These are phyloP conservation scores for Barbarea vulgaris DNA, from an alignment of 345 rosid genomes.

Conservation along the genomic window DNA sequence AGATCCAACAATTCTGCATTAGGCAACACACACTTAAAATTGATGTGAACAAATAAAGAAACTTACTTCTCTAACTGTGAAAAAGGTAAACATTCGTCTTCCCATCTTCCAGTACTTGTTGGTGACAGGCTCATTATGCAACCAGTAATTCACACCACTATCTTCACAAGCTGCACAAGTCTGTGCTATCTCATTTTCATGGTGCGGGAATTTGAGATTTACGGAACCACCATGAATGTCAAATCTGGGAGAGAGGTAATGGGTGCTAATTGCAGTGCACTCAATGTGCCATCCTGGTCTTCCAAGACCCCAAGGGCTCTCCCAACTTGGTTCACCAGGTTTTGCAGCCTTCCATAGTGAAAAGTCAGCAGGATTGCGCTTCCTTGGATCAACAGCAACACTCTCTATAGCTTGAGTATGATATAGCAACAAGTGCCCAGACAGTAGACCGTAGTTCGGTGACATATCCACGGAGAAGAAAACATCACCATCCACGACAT, in stretches of 20 bases:
- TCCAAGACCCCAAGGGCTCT: slow-evolving; percentile 37
- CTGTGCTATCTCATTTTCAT: slow-evolving; percentile 86
- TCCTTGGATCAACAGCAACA: slow-evolving; percentile 68
- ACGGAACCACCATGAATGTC: slow-evolving; percentile 87
- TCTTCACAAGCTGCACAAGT: slow-evolving; percentile 61
- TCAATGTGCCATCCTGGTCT: slow-evolving; percentile 98
- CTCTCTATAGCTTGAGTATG: slow-evolving; percentile 70
- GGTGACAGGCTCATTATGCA: slow-evolving; percentile 82
- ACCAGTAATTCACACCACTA: slow-evolving; percentile 57
- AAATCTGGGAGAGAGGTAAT: slow-evolving; percentile 46
- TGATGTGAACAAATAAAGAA: background rate
- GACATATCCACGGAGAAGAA: slow-evolving; percentile 66
- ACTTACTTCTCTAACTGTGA: slow-evolving; percentile 52
- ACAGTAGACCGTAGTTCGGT: slow-evolving; percentile 65
- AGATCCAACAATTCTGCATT: background rate
- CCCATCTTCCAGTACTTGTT: slow-evolving; percentile 72
- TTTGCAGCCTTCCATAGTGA: slow-evolving; percentile 91
- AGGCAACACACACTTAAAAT: background rate
- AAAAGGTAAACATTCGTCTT: slow-evolving; percentile 59
- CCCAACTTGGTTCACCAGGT: slow-evolving; percentile 85
- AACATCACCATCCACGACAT: slow-evolving; percentile 69
- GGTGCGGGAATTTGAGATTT: slow-evolving; percentile 72
- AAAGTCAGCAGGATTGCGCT: slow-evolving; percentile 73
- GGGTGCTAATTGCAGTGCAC: slow-evolving; percentile 2
- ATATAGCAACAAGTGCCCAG: slow-evolving; percentile 63